Evolutionary conservation across 2,329 filamentous ascomycete genomes (phyloP), one percentile per base, ranked within the genome.

Genomic region (Clonostachys sp.): DNA sequence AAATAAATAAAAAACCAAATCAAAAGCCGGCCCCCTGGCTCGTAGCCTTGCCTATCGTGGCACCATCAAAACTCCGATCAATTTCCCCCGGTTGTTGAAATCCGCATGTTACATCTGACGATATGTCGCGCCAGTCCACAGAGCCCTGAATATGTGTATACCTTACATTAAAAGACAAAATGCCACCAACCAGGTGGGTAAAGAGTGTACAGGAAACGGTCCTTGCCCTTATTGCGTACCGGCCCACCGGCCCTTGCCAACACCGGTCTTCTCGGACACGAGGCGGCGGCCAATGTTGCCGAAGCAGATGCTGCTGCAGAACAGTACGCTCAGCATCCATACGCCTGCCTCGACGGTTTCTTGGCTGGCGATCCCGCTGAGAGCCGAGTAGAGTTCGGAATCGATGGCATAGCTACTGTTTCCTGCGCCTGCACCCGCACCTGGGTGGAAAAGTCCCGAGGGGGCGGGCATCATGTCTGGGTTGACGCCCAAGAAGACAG

Each of bases 241-340:
- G 34, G 64, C 72, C 73, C 71, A 76, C 40, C 77, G 61, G 4
- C 72, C 72, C 49, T 66, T 69, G n/a, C 59, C 64, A 2, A 59
- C 63, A 2, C 66, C 64, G n/a, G 66, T 64, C 48, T 59, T 62
- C 18, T 69, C 75, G 53, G 81, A 67, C n/a, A 85, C 84, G 53
- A 97, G 68, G 51, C 89, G 78, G 52, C 94, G 77, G 12, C 94
- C 94, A 60, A 99, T 90, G 61, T 96, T 97, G 12, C 94, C 94
- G 73, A 99, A 96, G 67, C 91, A 96, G 10, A 97, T 82, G 56
- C 89, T 91, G 60, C 89, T 95, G 68, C 94, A 96, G 63, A 96
- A 99, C 45, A 99, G 70, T 24, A 97, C 91, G 60, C 90, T 96
- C 20, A 92, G 77, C 60, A 96, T 86, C 92, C 94, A 99, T 5